These are phyloP conservation scores for Groenewaldozyma sp. DNA, from an alignment of 1,139 yeast species.

Conservation along the genomic window DNA sequence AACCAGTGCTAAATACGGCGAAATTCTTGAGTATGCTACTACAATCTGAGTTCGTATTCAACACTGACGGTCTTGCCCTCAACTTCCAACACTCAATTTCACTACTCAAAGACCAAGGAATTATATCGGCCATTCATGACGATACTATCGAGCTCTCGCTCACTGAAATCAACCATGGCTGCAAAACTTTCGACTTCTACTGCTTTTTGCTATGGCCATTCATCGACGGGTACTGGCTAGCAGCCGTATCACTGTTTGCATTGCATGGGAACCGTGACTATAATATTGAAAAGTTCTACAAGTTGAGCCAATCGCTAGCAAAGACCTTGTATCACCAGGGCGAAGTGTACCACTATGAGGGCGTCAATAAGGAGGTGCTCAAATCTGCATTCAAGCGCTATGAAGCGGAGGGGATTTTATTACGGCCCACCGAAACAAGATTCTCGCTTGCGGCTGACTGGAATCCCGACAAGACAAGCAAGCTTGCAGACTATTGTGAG, in stretches of 20 bases:
- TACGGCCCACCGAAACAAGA: constrained; percentile 10
- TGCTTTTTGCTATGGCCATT: constrained; percentile 38
- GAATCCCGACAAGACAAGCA: constrained; percentile 16
- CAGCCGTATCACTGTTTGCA: constrained; percentile 30
- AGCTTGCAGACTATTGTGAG: constrained; percentile 24
- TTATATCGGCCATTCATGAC: constrained; percentile 18
- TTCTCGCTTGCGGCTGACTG: constrained; percentile 16
- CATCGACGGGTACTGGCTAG: constrained; percentile 37
- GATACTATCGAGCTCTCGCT: constrained; percentile 24
- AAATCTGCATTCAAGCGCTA: constrained; percentile 30
- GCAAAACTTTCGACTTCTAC: constrained; percentile 34
- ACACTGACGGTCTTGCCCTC: constrained; percentile 30
- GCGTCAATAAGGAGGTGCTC: constrained; percentile 35
- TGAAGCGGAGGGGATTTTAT: constrained; percentile 29
- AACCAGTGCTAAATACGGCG: constrained; percentile 24
- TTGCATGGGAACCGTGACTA: constrained; percentile 6
- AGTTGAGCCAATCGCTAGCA: constrained; percentile 32
- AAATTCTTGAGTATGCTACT: constrained; percentile 30
- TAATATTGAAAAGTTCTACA: constrained; percentile 26
- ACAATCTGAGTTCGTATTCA: constrained; percentile 35
- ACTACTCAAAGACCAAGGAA: constrained; percentile 25
- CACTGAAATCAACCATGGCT: constrained; percentile 27
- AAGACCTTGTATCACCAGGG: constrained; percentile 37
- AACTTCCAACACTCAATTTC: constrained; percentile 28
- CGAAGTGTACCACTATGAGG: constrained; percentile 33